Evolutionary conservation across 2,329 filamentous ascomycete genomes (phyloP).

Genomic region (Fusarium sp.): DNA sequence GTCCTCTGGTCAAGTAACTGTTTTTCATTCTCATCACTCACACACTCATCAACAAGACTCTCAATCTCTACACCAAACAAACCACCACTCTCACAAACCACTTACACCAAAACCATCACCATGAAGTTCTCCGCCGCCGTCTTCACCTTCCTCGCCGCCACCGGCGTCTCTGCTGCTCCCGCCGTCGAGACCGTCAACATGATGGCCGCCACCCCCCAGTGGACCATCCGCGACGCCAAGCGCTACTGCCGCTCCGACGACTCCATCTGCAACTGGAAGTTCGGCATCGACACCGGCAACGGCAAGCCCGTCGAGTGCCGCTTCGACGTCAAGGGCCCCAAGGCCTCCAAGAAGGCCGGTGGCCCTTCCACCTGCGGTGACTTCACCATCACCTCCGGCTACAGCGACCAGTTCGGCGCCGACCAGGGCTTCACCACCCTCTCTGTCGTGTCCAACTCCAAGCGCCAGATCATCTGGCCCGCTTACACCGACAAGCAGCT

Average conservation of each 20-base stretch:
- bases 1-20: constrained; percentile 2
- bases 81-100: constrained; percentile 6
- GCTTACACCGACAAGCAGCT: constrained; percentile 67
- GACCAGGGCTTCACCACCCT: constrained; percentile 67
- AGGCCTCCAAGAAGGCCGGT: constrained; percentile 54
- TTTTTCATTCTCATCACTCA: constrained; percentile 20
- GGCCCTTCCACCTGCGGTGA: constrained; percentile 60
- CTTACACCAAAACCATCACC: constrained; percentile 40
- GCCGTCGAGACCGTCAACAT: constrained; percentile 52
- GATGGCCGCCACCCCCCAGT: constrained; percentile 56
- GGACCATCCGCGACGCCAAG: constrained; percentile 57
- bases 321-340: constrained; percentile 50
- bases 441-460: constrained; percentile 59
- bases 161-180: constrained; percentile 54
- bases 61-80: constrained; percentile 13
- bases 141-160: constrained; percentile 53
- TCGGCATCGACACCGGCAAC: constrained; percentile 59
- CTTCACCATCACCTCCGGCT: constrained; percentile 66
- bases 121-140: constrained; percentile 61
- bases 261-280: constrained; percentile 59
- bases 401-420: constrained; percentile 67
- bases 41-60: neutral
- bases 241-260: constrained; percentile 57
- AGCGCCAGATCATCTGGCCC: constrained; percentile 63
- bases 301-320: constrained; percentile 51